A percentile compares a stretch with the other conserved stretches of the same genome.
Evolutionary conservation across 2,329 filamentous ascomycete species (phyloP).

Genomic region (Ceratocystis papillata): DNA sequence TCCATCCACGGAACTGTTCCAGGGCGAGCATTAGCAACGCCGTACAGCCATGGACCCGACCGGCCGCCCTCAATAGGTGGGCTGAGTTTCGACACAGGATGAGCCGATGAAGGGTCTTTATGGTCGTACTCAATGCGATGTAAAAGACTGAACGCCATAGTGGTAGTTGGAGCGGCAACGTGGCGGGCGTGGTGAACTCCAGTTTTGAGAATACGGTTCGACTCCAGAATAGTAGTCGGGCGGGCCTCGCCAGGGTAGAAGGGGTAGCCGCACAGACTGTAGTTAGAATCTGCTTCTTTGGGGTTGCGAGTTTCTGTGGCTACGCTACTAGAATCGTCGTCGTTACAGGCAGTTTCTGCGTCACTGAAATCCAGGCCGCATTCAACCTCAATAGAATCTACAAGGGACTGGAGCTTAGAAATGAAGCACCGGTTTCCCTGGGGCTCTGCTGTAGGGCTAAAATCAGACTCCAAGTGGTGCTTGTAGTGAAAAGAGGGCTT

Average conservation of each 20-base stretch:
- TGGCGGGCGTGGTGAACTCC: constrained; percentile 14
- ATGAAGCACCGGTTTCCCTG: constrained; percentile 11
- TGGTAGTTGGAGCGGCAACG: constrained; percentile 5
- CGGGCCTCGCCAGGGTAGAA: neutral
- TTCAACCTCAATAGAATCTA: constrained; percentile 7
- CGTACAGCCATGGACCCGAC: constrained; percentile 16
- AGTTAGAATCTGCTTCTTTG: neutral
- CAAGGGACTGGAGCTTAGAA: constrained; percentile 4
- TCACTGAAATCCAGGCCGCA: constrained; percentile 6
- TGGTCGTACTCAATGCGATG: neutral
- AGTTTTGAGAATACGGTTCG: constrained; percentile 4
- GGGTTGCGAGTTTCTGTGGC: neutral
- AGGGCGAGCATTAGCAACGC: constrained; percentile 7
- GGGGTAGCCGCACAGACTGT: neutral
- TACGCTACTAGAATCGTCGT: neutral
- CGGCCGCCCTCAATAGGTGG: neutral
- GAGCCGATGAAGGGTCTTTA: constrained; percentile 13
- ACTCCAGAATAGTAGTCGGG: constrained; percentile 1
- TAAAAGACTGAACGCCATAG: constrained; percentile 13
- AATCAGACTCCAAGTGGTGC: neutral
- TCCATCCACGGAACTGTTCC: constrained; percentile 13
- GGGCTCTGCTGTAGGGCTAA: neutral
- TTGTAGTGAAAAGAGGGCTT: neutral
- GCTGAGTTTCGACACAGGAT: constrained; percentile 1
- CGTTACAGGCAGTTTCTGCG: neutral